A percentile compares a stretch with the other conserved stretches of the same genome.
phyloP scores from a whole-genome alignment of 352 stramenopile species.

The Plasmopara muralis region DNA sequence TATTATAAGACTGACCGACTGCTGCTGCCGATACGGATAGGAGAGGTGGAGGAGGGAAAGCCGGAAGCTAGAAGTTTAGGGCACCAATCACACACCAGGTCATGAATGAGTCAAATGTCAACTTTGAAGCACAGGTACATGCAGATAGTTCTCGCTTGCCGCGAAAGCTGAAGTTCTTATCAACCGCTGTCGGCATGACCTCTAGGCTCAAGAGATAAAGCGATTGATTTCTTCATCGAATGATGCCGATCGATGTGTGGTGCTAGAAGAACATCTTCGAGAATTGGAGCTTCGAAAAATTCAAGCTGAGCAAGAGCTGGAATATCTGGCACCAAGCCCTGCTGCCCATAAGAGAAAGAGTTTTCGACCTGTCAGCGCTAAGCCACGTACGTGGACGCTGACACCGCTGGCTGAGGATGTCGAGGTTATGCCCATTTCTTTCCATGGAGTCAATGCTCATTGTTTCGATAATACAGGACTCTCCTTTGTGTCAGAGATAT shows the following conservation, averaged over 20 bases:
- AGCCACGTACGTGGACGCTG: constrained; percentile 48
- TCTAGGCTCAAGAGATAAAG: constrained; percentile 71
- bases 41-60: constrained; percentile 3
- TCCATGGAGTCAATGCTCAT: constrained; percentile 36
- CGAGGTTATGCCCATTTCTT: constrained; percentile 40
- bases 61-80: constrained; percentile 1
- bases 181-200: neutral
- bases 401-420: constrained; percentile 54
- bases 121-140: constrained; percentile 63
- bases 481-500: constrained; percentile 50
- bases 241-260: constrained; percentile 43
- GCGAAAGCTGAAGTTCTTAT: constrained; percentile 5
- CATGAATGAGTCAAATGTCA: constrained; percentile 62
- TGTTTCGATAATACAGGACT: constrained; percentile 27
- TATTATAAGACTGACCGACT: constrained; percentile 7
- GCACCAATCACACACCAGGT: constrained; percentile 35
- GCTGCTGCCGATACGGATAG: constrained; percentile 12
- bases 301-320: constrained; percentile 32
- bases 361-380: constrained; percentile 59
- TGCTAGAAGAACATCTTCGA: constrained; percentile 61
- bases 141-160: neutral
- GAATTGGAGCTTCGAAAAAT: constrained; percentile 57
- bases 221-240: constrained; percentile 67
- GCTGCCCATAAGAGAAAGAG: constrained; percentile 40
- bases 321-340: constrained; percentile 1